Evolutionary conservation across 2,329 filamentous ascomycete genomes (phyloP), one percentile per base, ranked within the genome.

Genomic region (Periconia sp.): DNA sequence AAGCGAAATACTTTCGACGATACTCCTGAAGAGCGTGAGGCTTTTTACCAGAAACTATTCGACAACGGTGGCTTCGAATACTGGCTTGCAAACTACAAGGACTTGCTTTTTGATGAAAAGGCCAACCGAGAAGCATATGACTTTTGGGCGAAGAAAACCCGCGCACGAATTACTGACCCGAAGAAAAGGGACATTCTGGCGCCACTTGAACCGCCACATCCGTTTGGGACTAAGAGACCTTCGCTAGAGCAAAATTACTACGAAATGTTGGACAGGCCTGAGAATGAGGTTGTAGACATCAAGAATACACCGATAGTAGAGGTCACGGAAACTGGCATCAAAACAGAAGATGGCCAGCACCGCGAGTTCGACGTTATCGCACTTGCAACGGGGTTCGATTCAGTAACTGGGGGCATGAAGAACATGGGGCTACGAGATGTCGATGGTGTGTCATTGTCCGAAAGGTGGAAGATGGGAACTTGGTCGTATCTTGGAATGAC

Each of bases 1-100:
- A 75, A 85, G 61, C 80, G 79, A 53, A 79, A 81, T 41, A 85
- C 83, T 0, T 82, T 78, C 44, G 76, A 79, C 18, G 76, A 78
- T 27, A 65, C 60, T 2, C 66, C 73, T 2, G 74, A 78, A 53
- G 71, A 77, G 54, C 72, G 77, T 3, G 74, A 79, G 52, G 69
- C 66, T 6, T 76, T 78, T 59, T 79, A 74, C 52, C 66, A 78
- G 49, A 69, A 73, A 52, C 62, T 76, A 2, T 79, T 73, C 65
- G 59, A 72, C 45, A 66, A 71, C 35, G 74, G 74, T 10, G 73
- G 72, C 0, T 75, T 75, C 54, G 68, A 72, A 35, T 76, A 74
- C 57, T 79, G 76, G 76, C 62, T 77, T 2, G 74, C 70, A 6
- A 77, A 71, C 31, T 75, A 76, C 63, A 68, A 70, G 35, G 76